Evolutionary conservation across 2,329 filamentous ascomycete genomes (phyloP).

Genomic region (Epichloe typhina): DNA sequence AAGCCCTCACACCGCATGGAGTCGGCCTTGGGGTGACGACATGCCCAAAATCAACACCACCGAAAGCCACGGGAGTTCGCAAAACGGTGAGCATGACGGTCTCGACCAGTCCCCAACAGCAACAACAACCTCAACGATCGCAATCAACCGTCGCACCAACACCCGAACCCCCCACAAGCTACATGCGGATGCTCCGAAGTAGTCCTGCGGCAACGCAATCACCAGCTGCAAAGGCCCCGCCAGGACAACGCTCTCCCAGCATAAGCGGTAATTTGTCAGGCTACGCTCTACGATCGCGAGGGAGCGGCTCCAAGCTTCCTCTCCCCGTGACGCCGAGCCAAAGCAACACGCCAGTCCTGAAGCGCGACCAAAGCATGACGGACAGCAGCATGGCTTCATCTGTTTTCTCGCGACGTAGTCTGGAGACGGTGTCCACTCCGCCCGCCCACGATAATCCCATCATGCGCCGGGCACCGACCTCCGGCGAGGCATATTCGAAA

Average conservation of each 20-base stretch:
- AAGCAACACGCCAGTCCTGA: constrained; percentile 21
- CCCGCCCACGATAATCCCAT: constrained; percentile 18
- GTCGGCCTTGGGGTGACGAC: background rate
- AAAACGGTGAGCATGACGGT: background rate
- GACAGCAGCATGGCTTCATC: constrained; percentile 32
- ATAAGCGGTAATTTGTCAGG: constrained; percentile 12
- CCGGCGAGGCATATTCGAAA: constrained; percentile 7
- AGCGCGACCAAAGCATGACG: constrained; percentile 24
- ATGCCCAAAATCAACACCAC: background rate
- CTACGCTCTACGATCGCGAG: constrained; percentile 20
- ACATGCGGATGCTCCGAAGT: background rate
- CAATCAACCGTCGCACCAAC: background rate
- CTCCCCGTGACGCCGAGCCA: constrained; percentile 25
- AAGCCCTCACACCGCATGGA: background rate
- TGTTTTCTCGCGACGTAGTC: constrained; percentile 24
- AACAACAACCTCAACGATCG: background rate
- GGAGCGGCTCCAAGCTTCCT: constrained; percentile 26
- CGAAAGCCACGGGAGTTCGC: background rate
- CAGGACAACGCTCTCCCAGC: constrained; percentile 13
- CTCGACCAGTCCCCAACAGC: background rate
- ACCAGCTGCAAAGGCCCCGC: background rate
- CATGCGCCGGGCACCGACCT: constrained; percentile 8
- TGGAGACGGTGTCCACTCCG: constrained; percentile 20
- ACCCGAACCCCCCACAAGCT: background rate
- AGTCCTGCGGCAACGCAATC: background rate